Evolutionary conservation across 352 stramenopile genomes (phyloP).

Genomic region (Pythium aristosporum): DNA sequence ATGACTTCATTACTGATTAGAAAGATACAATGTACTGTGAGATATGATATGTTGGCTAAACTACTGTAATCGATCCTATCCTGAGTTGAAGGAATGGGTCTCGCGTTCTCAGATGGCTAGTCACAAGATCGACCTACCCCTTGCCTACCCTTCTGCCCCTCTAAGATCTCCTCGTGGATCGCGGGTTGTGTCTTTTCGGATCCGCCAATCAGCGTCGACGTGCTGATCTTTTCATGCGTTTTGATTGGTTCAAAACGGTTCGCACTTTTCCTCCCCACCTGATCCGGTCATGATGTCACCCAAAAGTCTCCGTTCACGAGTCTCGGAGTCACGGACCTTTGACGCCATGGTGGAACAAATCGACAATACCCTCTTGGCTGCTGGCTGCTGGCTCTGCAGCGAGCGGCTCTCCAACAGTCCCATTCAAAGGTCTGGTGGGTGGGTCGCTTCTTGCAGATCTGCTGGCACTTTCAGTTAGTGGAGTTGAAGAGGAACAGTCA

Average conservation of each 20-base stretch:
- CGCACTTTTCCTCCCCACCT: not conserved
- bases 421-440: no score
- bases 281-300: not conserved
- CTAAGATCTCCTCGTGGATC: constrained; percentile 28
- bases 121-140: constrained; percentile 16
- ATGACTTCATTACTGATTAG: not conserved
- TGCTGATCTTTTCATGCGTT: not conserved
- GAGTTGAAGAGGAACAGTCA: no score
- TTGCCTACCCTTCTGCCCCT: constrained; percentile 22
- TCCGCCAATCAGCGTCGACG: constrained; percentile 13
- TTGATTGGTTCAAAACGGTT: constrained; percentile 21
- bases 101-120: constrained; percentile 24
- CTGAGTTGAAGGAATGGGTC: not conserved
- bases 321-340: no score
- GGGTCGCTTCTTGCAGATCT: no score
- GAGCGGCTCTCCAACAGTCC: no score
- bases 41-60: not conserved
- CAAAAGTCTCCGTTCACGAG: no score
- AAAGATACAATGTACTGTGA: not conserved
- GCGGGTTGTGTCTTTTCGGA: constrained; percentile 10
- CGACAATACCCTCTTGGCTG: no score
- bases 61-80: not conserved
- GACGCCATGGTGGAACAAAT: no score
- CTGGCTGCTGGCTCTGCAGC: no score
- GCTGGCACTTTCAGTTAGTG: no score